phyloP scores from a whole-genome alignment of 305 asterid species.

The Ajuga reptans region DNA sequence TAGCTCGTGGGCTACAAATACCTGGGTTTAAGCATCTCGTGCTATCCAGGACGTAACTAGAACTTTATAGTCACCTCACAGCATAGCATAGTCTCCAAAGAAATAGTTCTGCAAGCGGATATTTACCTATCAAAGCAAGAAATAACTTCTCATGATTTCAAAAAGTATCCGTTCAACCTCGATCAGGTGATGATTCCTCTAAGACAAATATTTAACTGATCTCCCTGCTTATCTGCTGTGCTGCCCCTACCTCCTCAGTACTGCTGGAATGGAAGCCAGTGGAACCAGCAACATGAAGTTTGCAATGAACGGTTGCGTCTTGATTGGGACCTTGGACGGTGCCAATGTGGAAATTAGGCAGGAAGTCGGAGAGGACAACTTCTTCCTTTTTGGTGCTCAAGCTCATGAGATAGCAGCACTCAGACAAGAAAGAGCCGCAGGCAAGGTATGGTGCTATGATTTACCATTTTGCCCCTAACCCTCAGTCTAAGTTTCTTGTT shows the following conservation, averaged over 20 bases:
- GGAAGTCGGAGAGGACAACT: constrained; percentile 87
- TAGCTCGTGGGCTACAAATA: too few relatives aligned
- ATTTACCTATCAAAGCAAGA: not conserved
- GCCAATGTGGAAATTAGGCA: constrained; percentile 91
- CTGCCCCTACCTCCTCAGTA: constrained; percentile 32
- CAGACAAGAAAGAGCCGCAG: constrained; percentile 76
- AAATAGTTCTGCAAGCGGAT: not conserved
- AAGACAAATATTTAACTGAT: not conserved
- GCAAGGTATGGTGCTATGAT: constrained; percentile 51
- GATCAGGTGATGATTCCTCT: not conserved
- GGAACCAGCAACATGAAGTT: constrained; percentile 99
- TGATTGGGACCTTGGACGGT: constrained; percentile 88
- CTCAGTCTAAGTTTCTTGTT: not conserved
- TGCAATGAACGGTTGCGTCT: constrained; percentile 80
- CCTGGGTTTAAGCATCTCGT: too few relatives aligned
- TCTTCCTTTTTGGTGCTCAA: constrained; percentile 84
- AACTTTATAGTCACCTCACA: too few relatives aligned
- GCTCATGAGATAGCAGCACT: constrained; percentile 83
- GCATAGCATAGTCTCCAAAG: not conserved
- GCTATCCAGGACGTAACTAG: too few relatives aligned
- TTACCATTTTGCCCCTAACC: not conserved
- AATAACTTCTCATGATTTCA: not conserved
- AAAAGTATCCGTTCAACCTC: not conserved
- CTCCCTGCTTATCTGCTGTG: constrained; percentile 16
- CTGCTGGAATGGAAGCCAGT: constrained; percentile 98